phyloP scores from a whole-genome alignment of 345 rosid genomes.

The Mercurialis annua region DNA sequence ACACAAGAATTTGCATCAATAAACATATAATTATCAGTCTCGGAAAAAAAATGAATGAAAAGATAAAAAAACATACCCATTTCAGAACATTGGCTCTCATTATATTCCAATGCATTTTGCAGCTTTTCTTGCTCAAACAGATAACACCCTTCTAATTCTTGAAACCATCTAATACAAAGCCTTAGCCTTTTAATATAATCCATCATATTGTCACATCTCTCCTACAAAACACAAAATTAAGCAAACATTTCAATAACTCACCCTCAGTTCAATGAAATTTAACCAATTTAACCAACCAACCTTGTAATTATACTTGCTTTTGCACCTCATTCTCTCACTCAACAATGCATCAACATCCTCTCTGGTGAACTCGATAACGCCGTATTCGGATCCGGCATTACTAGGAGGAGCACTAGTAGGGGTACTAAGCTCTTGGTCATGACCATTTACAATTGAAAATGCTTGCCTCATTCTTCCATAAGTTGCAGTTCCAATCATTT shows the following conservation, averaged over 20 bases:
- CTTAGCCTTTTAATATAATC: slow-evolving; percentile 87
- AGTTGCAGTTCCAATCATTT: slow-evolving; percentile 34
- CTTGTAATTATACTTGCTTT: slow-evolving; percentile 74
- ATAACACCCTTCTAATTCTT: slow-evolving; percentile 80
- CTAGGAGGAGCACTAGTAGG: slow-evolving; percentile 35
- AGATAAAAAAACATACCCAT: slow-evolving; percentile 51
- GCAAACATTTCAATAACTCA: slow-evolving; percentile 17
- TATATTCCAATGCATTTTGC: slow-evolving; percentile 56
- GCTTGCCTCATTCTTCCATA: slow-evolving; percentile 33
- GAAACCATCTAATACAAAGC: slow-evolving; percentile 96
- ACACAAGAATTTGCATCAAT: slow-evolving; percentile 14
- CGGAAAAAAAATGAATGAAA: background rate
- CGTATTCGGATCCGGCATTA: slow-evolving; percentile 45
- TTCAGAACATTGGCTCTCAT: slow-evolving; percentile 73
- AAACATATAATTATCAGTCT: background rate
- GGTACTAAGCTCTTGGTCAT: slow-evolving; percentile 28
- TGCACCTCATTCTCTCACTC: slow-evolving; percentile 36
- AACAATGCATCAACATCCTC: slow-evolving; percentile 41
- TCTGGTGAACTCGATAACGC: slow-evolving; percentile 43
- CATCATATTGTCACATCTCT: slow-evolving; percentile 92
- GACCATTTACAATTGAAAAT: slow-evolving; percentile 33
- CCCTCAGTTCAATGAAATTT: slow-evolving; percentile 9
- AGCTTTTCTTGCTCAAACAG: slow-evolving; percentile 81
- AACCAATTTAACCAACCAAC: slow-evolving; percentile 23
- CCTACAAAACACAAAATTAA: slow-evolving; percentile 46